Conservation (phyloP, 2,329 filamentous ascomycete species). For the Tolypocladium nubicola region DNA sequence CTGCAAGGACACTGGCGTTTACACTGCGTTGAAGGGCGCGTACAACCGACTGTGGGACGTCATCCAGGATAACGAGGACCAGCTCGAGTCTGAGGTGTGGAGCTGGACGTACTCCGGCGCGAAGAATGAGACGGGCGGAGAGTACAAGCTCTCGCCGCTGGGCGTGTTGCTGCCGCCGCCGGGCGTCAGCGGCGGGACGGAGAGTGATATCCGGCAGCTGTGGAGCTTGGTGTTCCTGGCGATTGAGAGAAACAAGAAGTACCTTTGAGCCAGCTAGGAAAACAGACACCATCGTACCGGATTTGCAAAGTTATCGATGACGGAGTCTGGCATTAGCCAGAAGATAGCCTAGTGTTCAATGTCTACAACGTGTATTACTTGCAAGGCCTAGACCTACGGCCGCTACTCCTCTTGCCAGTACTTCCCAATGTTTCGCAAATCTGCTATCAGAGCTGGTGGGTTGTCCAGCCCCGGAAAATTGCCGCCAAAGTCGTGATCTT, state of each 20-base stretch:
- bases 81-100: slow-evolving; percentile 51
- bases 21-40: slow-evolving; percentile 33
- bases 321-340: background rate
- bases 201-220: slow-evolving; percentile 6
- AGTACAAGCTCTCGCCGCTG: slow-evolving; percentile 11
- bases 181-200: slow-evolving; percentile 4
- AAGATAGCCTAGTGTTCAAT: background rate
- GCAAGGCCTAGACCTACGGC: too few relatives aligned
- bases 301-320: background rate
- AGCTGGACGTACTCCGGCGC: slow-evolving; percentile 40
- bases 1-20: slow-evolving; percentile 33
- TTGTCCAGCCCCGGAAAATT: background rate
- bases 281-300: background rate
- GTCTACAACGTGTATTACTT: background rate
- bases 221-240: slow-evolving; percentile 7
- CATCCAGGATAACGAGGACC: slow-evolving; percentile 41
- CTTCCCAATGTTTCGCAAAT: background rate
- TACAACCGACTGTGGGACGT: slow-evolving; percentile 52
- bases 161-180: slow-evolving; percentile 8
- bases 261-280: background rate
- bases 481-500: background rate
- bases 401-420: background rate
- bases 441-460: background rate
- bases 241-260: slow-evolving; percentile 1
- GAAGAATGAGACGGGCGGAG: background rate